These are phyloP conservation scores for Calonectria pauciramosa DNA, from an alignment of 2,329 filamentous ascomycete species.

Conservation along the genomic window DNA sequence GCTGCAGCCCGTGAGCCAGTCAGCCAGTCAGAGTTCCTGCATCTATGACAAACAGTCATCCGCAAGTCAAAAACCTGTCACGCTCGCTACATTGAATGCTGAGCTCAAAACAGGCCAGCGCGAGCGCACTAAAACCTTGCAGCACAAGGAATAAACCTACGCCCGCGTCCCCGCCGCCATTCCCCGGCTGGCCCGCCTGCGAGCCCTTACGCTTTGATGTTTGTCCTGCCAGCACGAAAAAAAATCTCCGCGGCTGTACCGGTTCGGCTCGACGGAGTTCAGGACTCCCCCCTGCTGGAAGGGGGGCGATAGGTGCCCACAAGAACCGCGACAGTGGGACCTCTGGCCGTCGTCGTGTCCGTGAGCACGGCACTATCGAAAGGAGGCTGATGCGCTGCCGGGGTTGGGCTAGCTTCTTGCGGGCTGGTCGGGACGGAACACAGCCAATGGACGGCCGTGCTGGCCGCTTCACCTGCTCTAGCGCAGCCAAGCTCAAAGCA, in stretches of 20 bases:
- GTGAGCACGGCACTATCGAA: not conserved
- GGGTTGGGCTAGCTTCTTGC: not conserved
- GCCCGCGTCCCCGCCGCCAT: not conserved
- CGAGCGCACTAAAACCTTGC: not conserved
- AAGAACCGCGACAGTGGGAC: not conserved
- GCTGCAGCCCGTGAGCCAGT: not conserved
- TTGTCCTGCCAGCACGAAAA: not conserved
- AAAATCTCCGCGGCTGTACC: conserved; percentile 3
- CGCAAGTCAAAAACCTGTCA: not conserved
- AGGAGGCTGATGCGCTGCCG: not conserved
- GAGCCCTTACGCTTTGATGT: not conserved
- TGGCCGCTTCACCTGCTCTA: not conserved
- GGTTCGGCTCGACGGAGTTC: not conserved
- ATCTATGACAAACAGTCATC: not conserved
- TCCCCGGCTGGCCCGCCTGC: not conserved
- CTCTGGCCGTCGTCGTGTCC: not conserved
- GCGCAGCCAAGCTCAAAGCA: not conserved
- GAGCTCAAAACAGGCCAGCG: not conserved
- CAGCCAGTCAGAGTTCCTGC: not conserved
- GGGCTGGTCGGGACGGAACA: not conserved
- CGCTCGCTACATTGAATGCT: not conserved
- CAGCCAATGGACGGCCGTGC: not conserved
- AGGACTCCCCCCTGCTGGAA: too few relatives aligned
- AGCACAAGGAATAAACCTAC: not conserved
- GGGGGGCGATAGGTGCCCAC: not conserved